A percentile compares a stretch with the other conserved stretches of the same genome.
Conservation (phyloP, 192 early-diverging fungal genomes). For the Coemansia sp. region DNA sequence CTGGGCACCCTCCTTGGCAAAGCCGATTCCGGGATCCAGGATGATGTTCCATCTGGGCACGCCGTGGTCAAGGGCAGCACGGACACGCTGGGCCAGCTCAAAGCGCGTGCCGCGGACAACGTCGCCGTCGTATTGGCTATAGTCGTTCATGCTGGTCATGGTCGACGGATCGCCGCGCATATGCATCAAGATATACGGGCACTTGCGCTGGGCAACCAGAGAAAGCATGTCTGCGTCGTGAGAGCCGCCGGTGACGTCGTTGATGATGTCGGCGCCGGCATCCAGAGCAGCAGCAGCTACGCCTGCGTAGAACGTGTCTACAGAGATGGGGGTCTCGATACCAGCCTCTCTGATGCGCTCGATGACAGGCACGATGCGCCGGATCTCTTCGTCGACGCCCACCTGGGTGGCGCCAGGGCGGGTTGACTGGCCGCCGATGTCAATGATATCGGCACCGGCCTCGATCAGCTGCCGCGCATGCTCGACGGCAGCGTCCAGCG, state of each 20-base stretch:
- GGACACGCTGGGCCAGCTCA: conserved; percentile 67
- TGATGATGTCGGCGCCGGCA: conserved; percentile 91
- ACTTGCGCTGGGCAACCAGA: conserved; percentile 72
- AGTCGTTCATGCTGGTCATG: conserved; percentile 75
- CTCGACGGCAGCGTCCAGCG: conserved; percentile 64
- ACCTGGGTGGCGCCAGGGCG: conserved; percentile 79
- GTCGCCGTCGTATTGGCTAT: conserved; percentile 66
- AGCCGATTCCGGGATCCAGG: conserved; percentile 95
- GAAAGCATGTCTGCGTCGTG: conserved; percentile 78
- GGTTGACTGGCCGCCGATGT: conserved; percentile 95
- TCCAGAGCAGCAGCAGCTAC: conserved; percentile 87
- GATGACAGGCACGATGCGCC: conserved; percentile 87
- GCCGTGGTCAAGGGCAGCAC: conserved; percentile 73
- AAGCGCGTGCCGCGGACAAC: conserved; percentile 70
- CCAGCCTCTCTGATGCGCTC: conserved; percentile 64
- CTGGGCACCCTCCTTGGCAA: conserved; percentile 89
- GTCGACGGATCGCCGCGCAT: conserved; percentile 94
- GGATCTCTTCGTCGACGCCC: conserved; percentile 72
- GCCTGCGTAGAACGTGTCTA: conserved; percentile 86
- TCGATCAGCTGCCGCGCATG: conserved; percentile 67
- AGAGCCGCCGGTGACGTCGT: conserved; percentile 90
- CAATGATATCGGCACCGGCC: conserved; percentile 87
- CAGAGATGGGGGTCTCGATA: conserved; percentile 72
- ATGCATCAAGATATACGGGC: conserved; percentile 94
- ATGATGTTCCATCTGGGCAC: conserved; percentile 96